Evolutionary conservation across 2,329 filamentous ascomycete species (phyloP).

Genomic region (Diaporthe capsici): DNA sequence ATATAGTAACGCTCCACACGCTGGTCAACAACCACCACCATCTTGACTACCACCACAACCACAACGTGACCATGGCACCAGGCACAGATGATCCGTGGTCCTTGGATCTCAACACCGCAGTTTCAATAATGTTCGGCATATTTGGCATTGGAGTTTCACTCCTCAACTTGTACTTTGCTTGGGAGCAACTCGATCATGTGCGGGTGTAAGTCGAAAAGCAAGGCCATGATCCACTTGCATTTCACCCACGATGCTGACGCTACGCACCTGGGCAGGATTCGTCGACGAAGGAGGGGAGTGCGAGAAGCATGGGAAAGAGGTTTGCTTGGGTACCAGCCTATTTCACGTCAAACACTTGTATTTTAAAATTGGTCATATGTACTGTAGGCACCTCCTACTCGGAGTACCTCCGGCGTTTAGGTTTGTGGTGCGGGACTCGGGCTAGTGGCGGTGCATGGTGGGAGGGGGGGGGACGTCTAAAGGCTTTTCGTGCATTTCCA

Average conservation of each 20-base stretch:
- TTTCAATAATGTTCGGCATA: background rate
- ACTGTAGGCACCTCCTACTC: background rate
- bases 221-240: background rate
- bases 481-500: background rate
- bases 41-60: no score
- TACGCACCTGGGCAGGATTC: background rate
- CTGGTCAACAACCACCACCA: background rate
- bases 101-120: constrained; percentile 1
- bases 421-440: no score
- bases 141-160: background rate
- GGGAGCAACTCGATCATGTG: constrained; percentile 23
- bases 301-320: background rate
- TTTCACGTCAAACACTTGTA: no score
- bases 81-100: background rate
- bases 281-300: background rate
- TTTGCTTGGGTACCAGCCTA: background rate
- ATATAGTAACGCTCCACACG: no score
- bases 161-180: background rate
- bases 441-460: background rate
- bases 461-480: fast-evolving
- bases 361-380: background rate
- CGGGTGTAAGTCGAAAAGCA: background rate
- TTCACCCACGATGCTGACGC: background rate
- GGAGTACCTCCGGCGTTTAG: background rate
- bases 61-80: background rate